Conservation (phyloP, 176 grass and related monocot genomes). For the Cenchrus americanus region DNA sequence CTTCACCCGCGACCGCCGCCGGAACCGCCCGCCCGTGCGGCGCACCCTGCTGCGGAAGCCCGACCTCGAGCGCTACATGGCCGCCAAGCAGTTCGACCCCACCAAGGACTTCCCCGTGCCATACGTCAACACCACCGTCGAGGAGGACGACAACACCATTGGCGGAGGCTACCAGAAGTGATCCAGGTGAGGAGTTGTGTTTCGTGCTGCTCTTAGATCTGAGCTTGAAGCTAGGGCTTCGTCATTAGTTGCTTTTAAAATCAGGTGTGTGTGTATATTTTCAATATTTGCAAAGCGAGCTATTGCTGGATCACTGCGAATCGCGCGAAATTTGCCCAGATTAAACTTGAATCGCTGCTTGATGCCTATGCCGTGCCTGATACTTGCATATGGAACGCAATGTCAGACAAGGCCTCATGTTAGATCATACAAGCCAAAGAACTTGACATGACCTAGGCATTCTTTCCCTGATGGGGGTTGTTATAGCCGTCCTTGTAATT, state of each 20-base stretch:
- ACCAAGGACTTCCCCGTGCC: slow-evolving; percentile 67
- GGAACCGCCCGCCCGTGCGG: slow-evolving; percentile 72
- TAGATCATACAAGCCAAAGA: not conserved
- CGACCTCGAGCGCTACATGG: slow-evolving; percentile 82
- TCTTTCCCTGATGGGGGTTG: not conserved
- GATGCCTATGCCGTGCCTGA: not conserved
- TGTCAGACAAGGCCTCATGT: not conserved
- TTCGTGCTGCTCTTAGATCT: slow-evolving; percentile 39
- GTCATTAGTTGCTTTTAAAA: not conserved
- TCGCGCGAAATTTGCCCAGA: not conserved
- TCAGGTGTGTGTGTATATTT: not conserved
- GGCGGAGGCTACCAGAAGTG: slow-evolving; percentile 91
- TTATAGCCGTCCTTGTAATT: not conserved
- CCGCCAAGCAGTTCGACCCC: slow-evolving; percentile 80
- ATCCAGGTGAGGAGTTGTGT: slow-evolving; percentile 34
- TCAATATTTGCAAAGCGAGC: not conserved
- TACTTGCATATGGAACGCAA: not conserved
- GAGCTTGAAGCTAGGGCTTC: slow-evolving; percentile 36
- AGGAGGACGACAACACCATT: slow-evolving; percentile 71
- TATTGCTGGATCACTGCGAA: not conserved
- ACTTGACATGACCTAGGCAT: slow-evolving; percentile 1
- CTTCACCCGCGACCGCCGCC: slow-evolving; percentile 73
- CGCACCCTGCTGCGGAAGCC: slow-evolving; percentile 82
- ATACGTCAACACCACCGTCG: slow-evolving; percentile 57
- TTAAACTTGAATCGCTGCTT: not conserved